Base-by-base conservation (phyloP, 331 rosid species). In the Erythrophleum ivorense region DNA sequence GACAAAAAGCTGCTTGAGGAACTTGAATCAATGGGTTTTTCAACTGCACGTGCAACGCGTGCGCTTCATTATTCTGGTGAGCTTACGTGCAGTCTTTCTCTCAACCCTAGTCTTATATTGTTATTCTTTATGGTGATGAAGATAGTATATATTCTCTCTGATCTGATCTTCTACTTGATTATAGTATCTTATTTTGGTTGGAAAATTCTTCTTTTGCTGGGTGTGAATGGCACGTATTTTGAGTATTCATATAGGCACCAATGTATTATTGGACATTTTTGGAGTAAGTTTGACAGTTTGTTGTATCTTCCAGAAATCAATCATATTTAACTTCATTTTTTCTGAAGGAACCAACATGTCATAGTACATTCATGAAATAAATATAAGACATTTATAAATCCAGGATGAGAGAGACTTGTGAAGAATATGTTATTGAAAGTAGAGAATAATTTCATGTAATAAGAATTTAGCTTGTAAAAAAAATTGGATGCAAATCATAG, bases 21-120 rank as follows among this genome's bases (percentile, higher is more conserved):
- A 77, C 98, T 95, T 75, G 97, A 92, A 87, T 88, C 88, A 29
- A 95, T 95, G 99, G 99, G 97, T 2, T 95, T 95, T 78, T 77
- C 97, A 34, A 81, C 88, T 6, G 90, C 93, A 6, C 90, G 91
- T 58, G 99, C 98, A 69, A 93, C 91, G 13, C 87, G 95, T 46
- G 98, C 98, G 2, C 97, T 95, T 86, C 97, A 92, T 80, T 92
- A 79, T 84, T 87, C 95, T 80, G 94, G 98, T 93, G 82, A 86
- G 80, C 59, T 62, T 68, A 45, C 59, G 2, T 46, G 55, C 76
- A 15, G 13, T 76, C 24, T 38, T 43, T 78, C 24, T 67, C 36
- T 31, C 57, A 4, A 57, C 33, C 55, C 7, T 73, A 58, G 21
- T 63, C 76, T 57, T 53, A 68, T 62, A 52, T 31, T 54, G 33